These are phyloP conservation scores for Candida sanyiensis DNA, from an alignment of 805 yeast genomes.

Conservation along the genomic window DNA sequence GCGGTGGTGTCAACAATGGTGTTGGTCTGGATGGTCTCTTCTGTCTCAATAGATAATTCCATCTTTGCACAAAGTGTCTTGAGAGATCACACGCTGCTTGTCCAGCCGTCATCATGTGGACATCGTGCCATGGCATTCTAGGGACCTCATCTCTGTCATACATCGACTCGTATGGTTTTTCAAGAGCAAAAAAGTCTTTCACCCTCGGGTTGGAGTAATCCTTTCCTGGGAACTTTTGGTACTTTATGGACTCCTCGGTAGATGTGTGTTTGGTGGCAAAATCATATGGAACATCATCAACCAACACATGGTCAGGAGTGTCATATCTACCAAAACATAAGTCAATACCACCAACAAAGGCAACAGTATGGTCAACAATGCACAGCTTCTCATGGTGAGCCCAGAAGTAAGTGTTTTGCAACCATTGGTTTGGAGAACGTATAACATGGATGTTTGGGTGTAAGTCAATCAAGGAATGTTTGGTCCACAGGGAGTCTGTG, in stretches of 20 bases:
- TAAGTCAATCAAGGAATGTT: conserved; percentile 81
- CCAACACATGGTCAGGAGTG: conserved; percentile 89
- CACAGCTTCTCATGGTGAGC: conserved; percentile 97
- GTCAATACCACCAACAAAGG: conserved; percentile 94
- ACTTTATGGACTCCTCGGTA: conserved; percentile 37
- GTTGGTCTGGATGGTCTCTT: conserved; percentile 93
- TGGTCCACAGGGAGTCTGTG: conserved; percentile 90
- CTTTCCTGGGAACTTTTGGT: conserved; percentile 84
- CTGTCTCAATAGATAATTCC: conserved; percentile 91
- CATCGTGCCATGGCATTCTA: conserved; percentile 99
- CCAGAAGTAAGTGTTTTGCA: conserved; percentile 94
- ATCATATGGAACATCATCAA: conserved; percentile 55
- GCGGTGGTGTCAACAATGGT: conserved; percentile 88
- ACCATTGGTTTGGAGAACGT: conserved; percentile 91
- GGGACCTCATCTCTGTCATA: conserved; percentile 77
- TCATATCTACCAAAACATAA: conserved; percentile 94
- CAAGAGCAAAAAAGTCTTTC: conserved; percentile 74
- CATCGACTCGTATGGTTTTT: conserved; percentile 87
- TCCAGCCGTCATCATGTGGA: conserved; percentile 92
- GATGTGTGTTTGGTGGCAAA: conserved; percentile 28
- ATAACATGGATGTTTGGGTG: conserved; percentile 85
- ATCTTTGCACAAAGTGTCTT: conserved; percentile 93
- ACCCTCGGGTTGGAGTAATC: conserved; percentile 96
- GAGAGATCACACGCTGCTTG: conserved; percentile 90
- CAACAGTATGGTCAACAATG: conserved; percentile 79